These are phyloP conservation scores for Tephrocybe sp. DNA, from an alignment of 768 basidiomycete species.

Conservation along the genomic window DNA sequence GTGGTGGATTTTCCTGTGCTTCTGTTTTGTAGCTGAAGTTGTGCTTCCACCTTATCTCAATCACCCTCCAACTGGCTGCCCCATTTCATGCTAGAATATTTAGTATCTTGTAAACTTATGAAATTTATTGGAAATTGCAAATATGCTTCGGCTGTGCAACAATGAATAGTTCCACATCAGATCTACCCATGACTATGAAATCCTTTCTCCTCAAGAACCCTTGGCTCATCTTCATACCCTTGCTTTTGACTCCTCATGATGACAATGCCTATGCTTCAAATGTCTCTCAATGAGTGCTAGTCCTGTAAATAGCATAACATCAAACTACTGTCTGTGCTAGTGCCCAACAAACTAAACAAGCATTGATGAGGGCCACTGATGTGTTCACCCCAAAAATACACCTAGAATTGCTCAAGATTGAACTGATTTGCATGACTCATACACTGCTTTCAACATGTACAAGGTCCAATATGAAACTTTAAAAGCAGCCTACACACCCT, in stretches of 20 bases:
- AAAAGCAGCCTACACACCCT: too few relatives aligned
- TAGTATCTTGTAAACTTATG: neutral
- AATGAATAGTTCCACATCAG: too few relatives aligned
- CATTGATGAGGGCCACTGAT: conserved; percentile 29
- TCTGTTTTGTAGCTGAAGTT: conserved; percentile 2
- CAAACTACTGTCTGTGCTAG: conserved; percentile 23
- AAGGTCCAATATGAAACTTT: conserved; percentile 58
- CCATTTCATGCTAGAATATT: neutral
- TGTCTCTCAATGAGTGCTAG: conserved; percentile 26
- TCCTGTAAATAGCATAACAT: conserved; percentile 39
- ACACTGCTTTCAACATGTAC: conserved; percentile 58
- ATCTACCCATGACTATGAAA: too few relatives aligned
- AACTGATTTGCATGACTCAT: conserved; percentile 55
- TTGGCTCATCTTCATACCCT: neutral
- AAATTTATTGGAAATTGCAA: too few relatives aligned
- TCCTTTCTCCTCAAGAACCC: neutral
- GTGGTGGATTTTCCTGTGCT: neutral
- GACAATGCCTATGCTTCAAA: conserved; percentile 6
- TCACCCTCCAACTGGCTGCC: neutral
- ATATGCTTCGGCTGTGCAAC: too few relatives aligned
- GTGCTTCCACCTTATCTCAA: neutral
- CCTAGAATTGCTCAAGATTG: conserved; percentile 47
- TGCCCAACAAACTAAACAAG: conserved; percentile 24
- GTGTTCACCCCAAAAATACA: conserved; percentile 60
- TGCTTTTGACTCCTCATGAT: too few relatives aligned